Percentiles rank a stretch among this genome's conserved stretches.
These are phyloP conservation scores for Leccinum imitatum DNA, from an alignment of 768 basidiomycete species.

Conservation along the genomic window DNA sequence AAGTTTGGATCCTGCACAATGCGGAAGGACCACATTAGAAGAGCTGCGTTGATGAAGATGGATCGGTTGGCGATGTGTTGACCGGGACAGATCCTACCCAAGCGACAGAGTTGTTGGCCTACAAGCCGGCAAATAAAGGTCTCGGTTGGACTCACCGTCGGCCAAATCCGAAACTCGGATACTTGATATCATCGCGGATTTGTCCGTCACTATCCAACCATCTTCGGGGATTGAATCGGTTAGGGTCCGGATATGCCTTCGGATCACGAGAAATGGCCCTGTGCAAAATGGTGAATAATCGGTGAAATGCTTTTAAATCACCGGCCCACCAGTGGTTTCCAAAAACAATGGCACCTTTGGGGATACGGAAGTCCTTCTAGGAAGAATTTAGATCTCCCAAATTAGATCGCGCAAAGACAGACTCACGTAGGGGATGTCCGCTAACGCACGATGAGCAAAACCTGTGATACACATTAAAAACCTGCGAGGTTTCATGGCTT, in stretches of 20 bases:
- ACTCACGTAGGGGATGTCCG: conserved; percentile 62
- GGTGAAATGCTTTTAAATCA: not conserved
- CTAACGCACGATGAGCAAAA: conserved; percentile 62
- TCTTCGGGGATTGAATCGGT: conserved; percentile 55
- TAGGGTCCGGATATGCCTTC: conserved; percentile 55
- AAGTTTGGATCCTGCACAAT: conserved; percentile 48
- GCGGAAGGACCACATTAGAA: conserved; percentile 65
- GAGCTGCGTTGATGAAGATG: conserved; percentile 62
- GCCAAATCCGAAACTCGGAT: conserved; percentile 59
- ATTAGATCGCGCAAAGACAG: not conserved
- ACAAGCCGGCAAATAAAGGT: not conserved
- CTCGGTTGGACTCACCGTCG: conserved; percentile 29
- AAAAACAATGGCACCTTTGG: conserved; percentile 36
- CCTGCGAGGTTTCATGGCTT: not conserved
- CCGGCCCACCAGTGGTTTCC: conserved; percentile 36
- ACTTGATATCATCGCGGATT: conserved; percentile 51
- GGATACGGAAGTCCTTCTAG: conserved; percentile 37
- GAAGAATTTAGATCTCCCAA: conserved; percentile 5
- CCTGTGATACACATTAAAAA: conserved; percentile 32
- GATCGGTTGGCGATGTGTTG: conserved; percentile 62
- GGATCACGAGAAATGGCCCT: conserved; percentile 62
- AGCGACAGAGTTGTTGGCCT: not conserved
- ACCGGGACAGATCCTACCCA: conserved; percentile 61
- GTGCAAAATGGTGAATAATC: not conserved
- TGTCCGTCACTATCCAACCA: conserved; percentile 45